Evolutionary conservation across 1,284 basidiomycete species (phyloP).

Genomic region (Melampsora occidentalis): DNA sequence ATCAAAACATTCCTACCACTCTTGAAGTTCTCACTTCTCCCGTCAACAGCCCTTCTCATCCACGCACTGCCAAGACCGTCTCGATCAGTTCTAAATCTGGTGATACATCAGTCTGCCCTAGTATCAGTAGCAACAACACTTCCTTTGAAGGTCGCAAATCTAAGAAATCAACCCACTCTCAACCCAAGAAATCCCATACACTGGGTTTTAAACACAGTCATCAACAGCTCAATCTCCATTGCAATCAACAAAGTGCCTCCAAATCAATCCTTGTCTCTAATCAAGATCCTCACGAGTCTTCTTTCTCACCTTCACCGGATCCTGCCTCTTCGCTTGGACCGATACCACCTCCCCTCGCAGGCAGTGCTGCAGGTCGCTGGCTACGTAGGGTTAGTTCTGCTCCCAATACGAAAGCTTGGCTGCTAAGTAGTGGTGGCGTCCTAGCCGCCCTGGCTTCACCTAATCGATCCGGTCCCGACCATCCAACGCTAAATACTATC

Average conservation of each 20-base stretch:
- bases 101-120: not conserved
- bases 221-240: not conserved
- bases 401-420: constrained; percentile 33
- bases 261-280: not conserved
- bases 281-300: not conserved
- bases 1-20: not conserved
- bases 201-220: not conserved
- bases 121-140: not conserved
- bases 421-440: not conserved
- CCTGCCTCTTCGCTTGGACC: not conserved
- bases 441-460: not conserved
- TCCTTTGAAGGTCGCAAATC: constrained; percentile 1
- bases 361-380: constrained; percentile 8
- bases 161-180: not conserved
- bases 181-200: constrained; percentile 1
- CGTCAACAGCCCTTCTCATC: not conserved
- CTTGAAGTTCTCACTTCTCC: not conserved
- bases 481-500: not conserved
- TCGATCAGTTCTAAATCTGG: constrained; percentile 6
- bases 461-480: not conserved
- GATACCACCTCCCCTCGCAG: not conserved
- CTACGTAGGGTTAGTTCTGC: constrained; percentile 37
- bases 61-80: not conserved
- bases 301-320: not conserved
- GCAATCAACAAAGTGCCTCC: not conserved